Evolutionary conservation across 2,329 filamentous ascomycete species (phyloP), one percentile per base, ranked within the genome.

Genomic region (Colletotrichum sp.): DNA sequence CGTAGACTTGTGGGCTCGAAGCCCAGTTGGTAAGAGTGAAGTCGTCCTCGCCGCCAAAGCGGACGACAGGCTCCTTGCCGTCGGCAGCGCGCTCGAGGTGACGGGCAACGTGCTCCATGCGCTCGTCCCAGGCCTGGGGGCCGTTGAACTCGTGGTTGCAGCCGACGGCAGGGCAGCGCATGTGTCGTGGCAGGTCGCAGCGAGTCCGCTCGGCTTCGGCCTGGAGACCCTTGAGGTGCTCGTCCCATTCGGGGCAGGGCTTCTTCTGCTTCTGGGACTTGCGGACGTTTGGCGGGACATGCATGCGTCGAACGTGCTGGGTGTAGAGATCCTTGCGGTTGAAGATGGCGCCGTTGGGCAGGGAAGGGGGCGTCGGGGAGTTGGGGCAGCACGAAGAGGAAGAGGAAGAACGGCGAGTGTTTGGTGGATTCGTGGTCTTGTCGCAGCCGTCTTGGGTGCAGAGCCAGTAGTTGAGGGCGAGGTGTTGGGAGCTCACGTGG

Each of bases 291-390:
- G 88, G 83, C 0, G 91, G 89, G 0, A 90, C 88, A 82, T 98
- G 96, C 95, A 97, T 97, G 62, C 96, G 93, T 8, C 95, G 91
- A 3, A 96, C 89, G 81, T 98, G 96, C 80, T 98, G 95, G 0
- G 94, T 95, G 86, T 96, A 98, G 12, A 98, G 91, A 80, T 98
- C 96, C 82, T 97, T 98, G 80, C 96, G 94, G 84, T 97, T 97
- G 87, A 98, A 98, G 79, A 89, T 87, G 36, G 86, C 85, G n/a
- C 89, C 93, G 79, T 93, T 92, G 52, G 86, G 86, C 8, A 88
- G 84, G 13, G 80, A 79, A 6, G 64, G 70, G 6, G 77, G 62
- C 30, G 67, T 71, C 32, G 66, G 66, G 8, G 58, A 34, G 25
- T n/a, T 32, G 43, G 32, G 39, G 66, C 66, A 36, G 43, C n/a